A percentile compares a stretch with the other conserved stretches of the same genome.
Conservation (phyloP, 1,139 yeast genomes). For the Magnusiomyces fungicola region DNA sequence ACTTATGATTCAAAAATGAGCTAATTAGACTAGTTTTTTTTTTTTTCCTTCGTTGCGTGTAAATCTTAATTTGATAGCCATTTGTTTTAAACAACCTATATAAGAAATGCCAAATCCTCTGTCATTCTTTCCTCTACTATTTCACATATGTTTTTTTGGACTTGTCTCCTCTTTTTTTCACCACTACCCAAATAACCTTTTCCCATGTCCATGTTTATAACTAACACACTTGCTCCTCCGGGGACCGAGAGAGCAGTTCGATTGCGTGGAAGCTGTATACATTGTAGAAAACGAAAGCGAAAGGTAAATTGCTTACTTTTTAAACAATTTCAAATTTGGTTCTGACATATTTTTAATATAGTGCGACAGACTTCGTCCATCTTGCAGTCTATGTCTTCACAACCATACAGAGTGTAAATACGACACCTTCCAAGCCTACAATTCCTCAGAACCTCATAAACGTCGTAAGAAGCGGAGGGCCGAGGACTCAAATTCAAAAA, state of each 20-base stretch:
- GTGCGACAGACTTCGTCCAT: constrained; percentile 13
- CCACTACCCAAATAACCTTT: background rate
- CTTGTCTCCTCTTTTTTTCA: background rate
- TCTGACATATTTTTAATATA: background rate
- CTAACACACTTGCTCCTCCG: constrained; percentile 6
- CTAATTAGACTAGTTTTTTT: too few species aligned
- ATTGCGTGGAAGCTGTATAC: constrained; percentile 16
- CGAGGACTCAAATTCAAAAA: background rate
- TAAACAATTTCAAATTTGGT: background rate
- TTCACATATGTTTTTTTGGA: background rate
- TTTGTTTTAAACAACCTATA: too few species aligned
- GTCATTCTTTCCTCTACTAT: background rate
- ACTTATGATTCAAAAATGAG: too few species aligned
- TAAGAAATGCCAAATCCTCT: too few species aligned
- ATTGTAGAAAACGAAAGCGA: constrained; percentile 15
- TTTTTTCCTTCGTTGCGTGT: too few species aligned
- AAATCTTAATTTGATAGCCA: too few species aligned
- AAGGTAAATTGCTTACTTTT: constrained; percentile 4
- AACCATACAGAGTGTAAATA: constrained; percentile 11
- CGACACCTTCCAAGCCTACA: constrained; percentile 15
- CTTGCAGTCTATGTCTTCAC: constrained; percentile 14
- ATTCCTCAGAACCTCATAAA: constrained; percentile 9
- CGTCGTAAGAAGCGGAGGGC: constrained; percentile 6
- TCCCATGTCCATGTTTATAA: constrained; percentile 7
- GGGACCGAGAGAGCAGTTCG: constrained; percentile 11